Evolutionary conservation across 257 asterid genomes (phyloP), one percentile per base, ranked within the genome.

Genomic region (Nicotiana undulata): DNA sequence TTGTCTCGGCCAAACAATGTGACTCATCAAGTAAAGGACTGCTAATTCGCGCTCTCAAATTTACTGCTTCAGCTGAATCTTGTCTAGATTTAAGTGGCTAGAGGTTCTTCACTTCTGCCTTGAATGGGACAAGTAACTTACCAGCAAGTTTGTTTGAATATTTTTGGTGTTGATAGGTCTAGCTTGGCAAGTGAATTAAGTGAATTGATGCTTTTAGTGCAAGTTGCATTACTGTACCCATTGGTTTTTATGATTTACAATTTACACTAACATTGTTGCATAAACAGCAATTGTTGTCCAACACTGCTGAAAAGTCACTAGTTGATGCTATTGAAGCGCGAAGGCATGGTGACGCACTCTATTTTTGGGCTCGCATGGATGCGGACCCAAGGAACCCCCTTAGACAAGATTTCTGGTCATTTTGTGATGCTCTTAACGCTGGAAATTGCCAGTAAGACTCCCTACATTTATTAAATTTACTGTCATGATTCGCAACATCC

Each of bases 361-460:
- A 90, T 85, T 96, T 96, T 85, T 96, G 98, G 99, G 93, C 87
- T 84, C 88, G 94, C 44, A 83, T 91, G 88, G 98, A 94, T 81
- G 66, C 8, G 84, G 98, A 93, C 84, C 90, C 87, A 20, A 89
- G 97, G 80, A 89, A 87, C 79, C 87, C 90, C 1, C 79, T 55
- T 76, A 87, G 88, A 83, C 90, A 85, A 67, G 98, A 94, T 85
- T 96, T 96, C 87, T 96, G 99, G 99, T 91, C 99, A 24, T 96
- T 94, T 83, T 96, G 98, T 82, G 98, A 96, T 87, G 88, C 97
- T 83, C 63, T 92, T 81, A 96, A 94, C 88, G 95, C 98, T 34
- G 99, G 98, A 80, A 94, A 94, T 82, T 96, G 98, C 95, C 89
- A 81, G 98, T 96, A 89, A 89, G 99, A 28, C 52, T 85, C 58